Evolutionary conservation across 345 rosid genomes (phyloP).

Genomic region (Dimocarpus longan): DNA sequence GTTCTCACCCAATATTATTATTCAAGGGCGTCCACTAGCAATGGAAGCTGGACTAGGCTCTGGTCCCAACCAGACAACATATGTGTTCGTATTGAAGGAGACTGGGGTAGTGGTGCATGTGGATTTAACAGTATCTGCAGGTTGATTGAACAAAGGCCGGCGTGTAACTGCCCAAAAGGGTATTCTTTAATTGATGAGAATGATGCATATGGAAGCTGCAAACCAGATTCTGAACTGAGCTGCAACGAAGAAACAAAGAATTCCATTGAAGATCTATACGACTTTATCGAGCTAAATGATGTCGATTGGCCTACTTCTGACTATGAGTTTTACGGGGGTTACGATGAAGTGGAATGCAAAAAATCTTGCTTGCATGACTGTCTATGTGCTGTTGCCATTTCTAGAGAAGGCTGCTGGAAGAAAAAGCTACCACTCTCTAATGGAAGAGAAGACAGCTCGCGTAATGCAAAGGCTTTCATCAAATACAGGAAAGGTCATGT

Average conservation of each 20-base stretch:
- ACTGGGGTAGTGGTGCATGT: constrained; percentile 31
- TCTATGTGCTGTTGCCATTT: not conserved
- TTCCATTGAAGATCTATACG: constrained; percentile 19
- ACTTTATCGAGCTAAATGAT: not conserved
- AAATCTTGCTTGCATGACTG: constrained; percentile 5
- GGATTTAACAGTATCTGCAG: constrained; percentile 39
- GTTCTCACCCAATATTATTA: constrained; percentile 32
- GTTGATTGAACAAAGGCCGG: constrained; percentile 9
- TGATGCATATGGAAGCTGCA: constrained; percentile 29
- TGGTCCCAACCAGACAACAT: constrained; percentile 28
- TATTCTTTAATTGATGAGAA: constrained; percentile 19
- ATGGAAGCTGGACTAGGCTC: constrained; percentile 15
- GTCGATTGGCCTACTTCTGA: not conserved
- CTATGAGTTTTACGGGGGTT: not conserved
- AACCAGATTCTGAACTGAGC: constrained; percentile 22
- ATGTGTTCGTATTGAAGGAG: not conserved
- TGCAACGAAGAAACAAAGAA: constrained; percentile 17
- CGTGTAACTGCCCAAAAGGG: constrained; percentile 33
- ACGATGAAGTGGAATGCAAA: not conserved
- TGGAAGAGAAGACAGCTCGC: not conserved
- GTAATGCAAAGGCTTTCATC: not conserved
- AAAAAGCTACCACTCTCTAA: constrained; percentile 7
- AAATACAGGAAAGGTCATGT: constrained; percentile 17
- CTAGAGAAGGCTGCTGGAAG: not conserved
- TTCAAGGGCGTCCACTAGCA: constrained; percentile 17